Evolutionary conservation across 2,329 filamentous ascomycete species (phyloP), one percentile per base, ranked within the genome.

Genomic region (Trichoderma sp.): DNA sequence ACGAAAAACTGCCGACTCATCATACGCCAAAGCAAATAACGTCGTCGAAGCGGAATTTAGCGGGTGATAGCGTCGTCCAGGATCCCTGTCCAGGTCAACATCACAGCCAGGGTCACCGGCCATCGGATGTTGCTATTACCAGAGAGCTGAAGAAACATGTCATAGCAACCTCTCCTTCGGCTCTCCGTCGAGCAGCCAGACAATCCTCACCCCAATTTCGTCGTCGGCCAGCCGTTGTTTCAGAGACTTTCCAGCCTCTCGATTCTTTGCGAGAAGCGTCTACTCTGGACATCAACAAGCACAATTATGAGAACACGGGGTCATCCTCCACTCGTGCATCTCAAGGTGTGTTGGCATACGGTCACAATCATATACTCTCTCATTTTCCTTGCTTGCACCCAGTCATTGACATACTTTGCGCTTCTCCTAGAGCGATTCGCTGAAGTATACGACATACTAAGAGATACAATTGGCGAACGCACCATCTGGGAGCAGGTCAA

Each of bases 161-260:
- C 72, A 72, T 62, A 60, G 60, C 75, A 51, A 24, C 53, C 32
- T 68, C 70, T 47, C 63, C 69, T 30, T 73, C 76, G 56, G 57
- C 73, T 36, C 70, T 71, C 30, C 30, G 70, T 39, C 43, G 51
- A 58, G 75, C 74, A 53, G 11, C 65, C 24, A 73, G 74, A 58
- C 36, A 61, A 28, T 28, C 63, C 34, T 68, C 77, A 64, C 76
- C 76, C 62, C 73, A 74, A 67, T 64, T 73, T 63, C 70, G 60
- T 72, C 78, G 78, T 47, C 81, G 80, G n/a, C 77, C 79, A 21
- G 75, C 76, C 36, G 74, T 79, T 62, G 77, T 79, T 34, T 68
- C 74, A n/a, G 77, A 80, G 32, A 79, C 76, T 1, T 82, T 82
- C 71, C 78, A 80, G 70, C 79, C 80, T 63, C 76, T 81, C 32